Evolutionary conservation across 1,284 basidiomycete species (phyloP).

Genomic region (Ustilago bromivora): DNA sequence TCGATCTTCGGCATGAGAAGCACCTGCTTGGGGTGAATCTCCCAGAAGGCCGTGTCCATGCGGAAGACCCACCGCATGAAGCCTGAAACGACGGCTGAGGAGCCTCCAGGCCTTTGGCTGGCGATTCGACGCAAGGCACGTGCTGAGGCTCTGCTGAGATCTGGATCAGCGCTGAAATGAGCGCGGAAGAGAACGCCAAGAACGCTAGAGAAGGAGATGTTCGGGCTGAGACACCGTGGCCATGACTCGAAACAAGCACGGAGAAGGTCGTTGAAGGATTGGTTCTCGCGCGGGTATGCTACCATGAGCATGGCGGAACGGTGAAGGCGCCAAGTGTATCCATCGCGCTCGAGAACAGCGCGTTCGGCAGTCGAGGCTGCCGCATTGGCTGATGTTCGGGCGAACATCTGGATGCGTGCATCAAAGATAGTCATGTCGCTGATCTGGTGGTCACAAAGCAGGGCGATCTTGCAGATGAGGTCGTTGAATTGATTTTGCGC

Average conservation of each 20-base stretch:
- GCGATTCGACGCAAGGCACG: conserved; percentile 81
- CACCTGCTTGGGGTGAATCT: conserved; percentile 75
- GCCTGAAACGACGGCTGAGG: conserved; percentile 75
- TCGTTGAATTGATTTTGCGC: conserved; percentile 79
- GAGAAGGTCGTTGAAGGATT: conserved; percentile 80
- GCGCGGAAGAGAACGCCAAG: conserved; percentile 85
- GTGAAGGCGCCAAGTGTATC: conserved; percentile 74
- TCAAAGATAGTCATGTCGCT: conserved; percentile 85
- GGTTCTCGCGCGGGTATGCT: conserved; percentile 76
- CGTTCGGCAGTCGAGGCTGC: conserved; percentile 44
- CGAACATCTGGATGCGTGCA: conserved; percentile 77
- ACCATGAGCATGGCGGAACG: conserved; percentile 75
- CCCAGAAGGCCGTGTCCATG: conserved; percentile 77
- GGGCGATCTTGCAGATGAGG: conserved; percentile 77
- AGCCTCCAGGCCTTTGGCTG: conserved; percentile 73
- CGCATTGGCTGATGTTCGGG: conserved; percentile 26
- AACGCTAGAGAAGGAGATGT: conserved; percentile 74
- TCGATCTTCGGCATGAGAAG: conserved; percentile 77
- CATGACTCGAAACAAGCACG: conserved; percentile 85
- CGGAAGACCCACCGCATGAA: conserved; percentile 84
- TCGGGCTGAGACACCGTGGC: conserved; percentile 79
- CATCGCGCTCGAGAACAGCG: conserved; percentile 68
- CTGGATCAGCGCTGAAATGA: conserved; percentile 81
- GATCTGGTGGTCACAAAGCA: conserved; percentile 77
- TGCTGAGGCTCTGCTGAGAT: conserved; percentile 78